phyloP scores from a whole-genome alignment of 202 grass and related monocot genomes.

The Panicum virgatum region DNA sequence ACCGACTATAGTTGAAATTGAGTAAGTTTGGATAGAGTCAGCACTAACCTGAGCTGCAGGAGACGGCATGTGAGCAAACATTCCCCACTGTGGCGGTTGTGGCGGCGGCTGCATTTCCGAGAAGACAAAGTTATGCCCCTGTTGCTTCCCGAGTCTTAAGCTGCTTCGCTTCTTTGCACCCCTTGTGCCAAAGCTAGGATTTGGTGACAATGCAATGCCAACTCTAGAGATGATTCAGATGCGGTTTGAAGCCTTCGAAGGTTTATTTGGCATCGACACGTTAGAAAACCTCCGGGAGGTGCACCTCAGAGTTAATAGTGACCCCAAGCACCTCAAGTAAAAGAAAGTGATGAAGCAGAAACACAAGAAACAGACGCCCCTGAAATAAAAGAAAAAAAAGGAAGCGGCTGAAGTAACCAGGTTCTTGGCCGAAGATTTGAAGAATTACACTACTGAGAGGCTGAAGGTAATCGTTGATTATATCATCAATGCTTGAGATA shows the following conservation, averaged over 20 bases:
- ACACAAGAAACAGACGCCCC: neutral
- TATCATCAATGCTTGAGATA: neutral
- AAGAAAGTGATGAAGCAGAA: neutral
- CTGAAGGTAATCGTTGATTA: conserved; percentile 28
- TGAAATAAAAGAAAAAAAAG: neutral
- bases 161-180: no score
- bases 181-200: no score
- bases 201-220: no score
- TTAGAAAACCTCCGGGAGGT: neutral
- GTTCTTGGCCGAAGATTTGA: neutral
- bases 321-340: no score
- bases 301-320: conserved; percentile 14
- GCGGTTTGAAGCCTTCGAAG: conserved; percentile 22
- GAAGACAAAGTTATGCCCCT: no score
- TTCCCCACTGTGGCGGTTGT: no score
- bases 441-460: neutral
- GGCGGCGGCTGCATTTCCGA: no score
- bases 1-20: no score
- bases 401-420: conserved; percentile 11
- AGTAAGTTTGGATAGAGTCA: no score
- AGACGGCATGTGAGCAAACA: no score
- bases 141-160: no score
- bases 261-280: neutral
- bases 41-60: no score
- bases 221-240: conserved; percentile 27